A percentile compares a stretch with the other conserved stretches of the same genome.
Conservation (phyloP, 176 grass and related monocot species). For the Dendrocalamus sinicus region DNA sequence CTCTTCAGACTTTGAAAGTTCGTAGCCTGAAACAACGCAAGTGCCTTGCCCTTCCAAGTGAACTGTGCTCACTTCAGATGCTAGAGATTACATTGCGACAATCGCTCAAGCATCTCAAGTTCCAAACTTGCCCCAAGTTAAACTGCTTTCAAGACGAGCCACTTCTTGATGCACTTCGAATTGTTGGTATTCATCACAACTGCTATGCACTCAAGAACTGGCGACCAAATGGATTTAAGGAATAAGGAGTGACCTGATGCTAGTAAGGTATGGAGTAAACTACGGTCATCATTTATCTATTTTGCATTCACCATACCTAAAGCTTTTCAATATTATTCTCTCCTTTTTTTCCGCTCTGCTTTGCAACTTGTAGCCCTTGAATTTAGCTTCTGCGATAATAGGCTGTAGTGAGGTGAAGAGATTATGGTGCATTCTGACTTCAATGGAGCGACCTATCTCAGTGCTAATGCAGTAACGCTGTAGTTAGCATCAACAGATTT, state of each 20-base stretch:
- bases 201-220: constrained; percentile 24
- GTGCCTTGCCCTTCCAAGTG: background rate
- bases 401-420: too few species aligned
- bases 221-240: constrained; percentile 29
- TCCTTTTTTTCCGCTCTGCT: too few species aligned
- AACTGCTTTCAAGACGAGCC: constrained; percentile 2
- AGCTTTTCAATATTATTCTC: too few species aligned
- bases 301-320: too few species aligned
- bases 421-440: too few species aligned
- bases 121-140: constrained; percentile 14
- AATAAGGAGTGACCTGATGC: background rate
- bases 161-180: constrained; percentile 30
- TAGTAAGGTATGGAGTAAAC: constrained; percentile 3
- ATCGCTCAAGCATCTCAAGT: constrained; percentile 1
- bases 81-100: constrained; percentile 33
- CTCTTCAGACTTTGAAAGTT: constrained; percentile 32
- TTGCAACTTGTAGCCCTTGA: too few species aligned
- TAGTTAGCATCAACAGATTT: too few species aligned
- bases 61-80: background rate
- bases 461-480: too few species aligned
- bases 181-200: constrained; percentile 17
- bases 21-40: background rate
- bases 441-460: too few species aligned
- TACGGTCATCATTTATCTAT: too few species aligned
- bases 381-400: too few species aligned